Evolutionary conservation across 108 stramenopile genomes (phyloP), one percentile per base, ranked within the genome.

Genomic region (Cyclotella choctawhatcheeana): DNA sequence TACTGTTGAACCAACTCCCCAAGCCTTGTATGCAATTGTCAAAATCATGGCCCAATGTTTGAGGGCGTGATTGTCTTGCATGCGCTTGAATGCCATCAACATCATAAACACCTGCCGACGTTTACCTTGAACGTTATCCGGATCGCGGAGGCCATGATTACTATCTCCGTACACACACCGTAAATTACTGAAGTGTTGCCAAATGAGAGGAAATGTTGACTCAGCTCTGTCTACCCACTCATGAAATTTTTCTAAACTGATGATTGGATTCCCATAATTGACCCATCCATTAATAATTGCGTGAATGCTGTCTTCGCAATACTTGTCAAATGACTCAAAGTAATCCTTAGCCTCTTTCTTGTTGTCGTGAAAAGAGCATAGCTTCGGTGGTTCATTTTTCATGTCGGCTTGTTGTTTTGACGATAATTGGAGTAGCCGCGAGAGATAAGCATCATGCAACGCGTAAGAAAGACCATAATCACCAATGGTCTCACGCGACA

Each of bases 41-140:
- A 34, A 24, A 58, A 58, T 58, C 56, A 58, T 2, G 17, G 56
- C 56, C 56, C 56, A 58, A 20, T 58, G 27, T 8, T 31, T 26
- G 4, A 58, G 24, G 13, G 33, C 25, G 14, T 34, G n/a, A 0
- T n/a, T 16, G 24, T 58, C 24, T n/a, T 16, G 10, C 30, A 58
- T 58, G 3, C 30, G n/a, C 18, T 58, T 31, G 30, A 30, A 20
- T 1, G 32, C 29, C 3, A 58, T 16, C 33, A 58, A 14, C 16
- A 12, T 27, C 8, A 31, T 34, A 30, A 58, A 31, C n/a, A 58
- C 30, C 18, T 58, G 56, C 14, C 33, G 56, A 0, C 17, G 32
- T 20, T 58, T 58, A 31, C 10, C 22, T 5, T 22, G 21, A 52
- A 2, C 2, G 21, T 22, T 22, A 10, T 52, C 20, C 10, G 37